Evolutionary conservation across 352 stramenopile species (phyloP), one percentile per base, ranked within the genome.

Genomic region (Thalassiosira sp.): DNA sequence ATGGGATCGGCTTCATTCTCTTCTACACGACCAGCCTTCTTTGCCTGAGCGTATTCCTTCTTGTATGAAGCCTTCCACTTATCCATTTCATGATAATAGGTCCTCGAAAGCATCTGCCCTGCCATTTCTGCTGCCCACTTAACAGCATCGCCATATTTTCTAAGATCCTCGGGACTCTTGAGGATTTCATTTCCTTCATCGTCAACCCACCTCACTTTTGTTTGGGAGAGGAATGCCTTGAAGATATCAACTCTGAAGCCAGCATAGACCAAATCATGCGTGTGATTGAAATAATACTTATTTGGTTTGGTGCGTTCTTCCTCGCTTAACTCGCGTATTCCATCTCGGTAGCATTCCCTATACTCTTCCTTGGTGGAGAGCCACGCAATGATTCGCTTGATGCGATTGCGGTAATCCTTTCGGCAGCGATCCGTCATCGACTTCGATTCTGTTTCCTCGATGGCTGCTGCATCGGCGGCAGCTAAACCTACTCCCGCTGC

Each of bases 61-160:
- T 62, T 70, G 49, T 48, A 70, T 8, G 40, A 57, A 8, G 37
- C 24, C n/a, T 48, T 62, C 45, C 64, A 70, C 11, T 25, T 33
- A 16, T 59, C 60, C 60, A 70, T 70, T 20, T 70, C 40, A 7
- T 3, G 13, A 35, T 61, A 70, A 24, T 61, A 70, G 7, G 6
- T 25, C 3, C 2, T 28, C 10, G 60, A 43, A 15, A 70, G 45
- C n/a, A 18, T 5, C 16, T 70, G 16, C 6, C 31, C 18, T 27
- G n/a, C 45, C 11, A 46, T 70, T 45, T 70, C 27, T 13, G 60
- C 2, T 37, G 45, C 60, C 43, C 43, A 70, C n/a, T 62, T 59
- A 22, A 70, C 65, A 3, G 60, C 60, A 70, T 70, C 60, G 2
- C 33, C 45, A 48, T 62, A 70, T 20, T 70, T 70, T 1, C 25